phyloP scores from a whole-genome alignment of 176 grass and related monocot species.

The Miscanthus lutarioriparius region DNA sequence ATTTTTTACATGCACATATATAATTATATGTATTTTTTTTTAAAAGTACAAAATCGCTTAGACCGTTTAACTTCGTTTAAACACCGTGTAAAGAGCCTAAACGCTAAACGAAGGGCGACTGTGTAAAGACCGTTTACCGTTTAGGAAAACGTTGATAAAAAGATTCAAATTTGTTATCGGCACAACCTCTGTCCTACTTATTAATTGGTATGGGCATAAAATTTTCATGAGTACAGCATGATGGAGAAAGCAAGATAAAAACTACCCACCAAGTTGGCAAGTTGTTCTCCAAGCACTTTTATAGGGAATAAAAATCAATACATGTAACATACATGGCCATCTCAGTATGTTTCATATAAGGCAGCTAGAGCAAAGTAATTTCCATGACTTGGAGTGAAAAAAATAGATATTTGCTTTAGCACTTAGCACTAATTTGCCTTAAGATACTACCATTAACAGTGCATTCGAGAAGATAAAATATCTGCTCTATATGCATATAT shows the following conservation, averaged over 20 bases:
- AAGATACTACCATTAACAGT: not conserved
- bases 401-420: not conserved
- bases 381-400: not conserved
- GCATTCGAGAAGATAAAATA: not conserved
- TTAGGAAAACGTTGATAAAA: too few relatives aligned
- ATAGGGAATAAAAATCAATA: slow-evolving; percentile 7
- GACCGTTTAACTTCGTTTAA: too few relatives aligned
- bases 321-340: not conserved
- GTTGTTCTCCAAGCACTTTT: not conserved
- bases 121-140: too few relatives aligned
- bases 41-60: too few relatives aligned
- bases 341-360: not conserved
- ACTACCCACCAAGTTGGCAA: not conserved
- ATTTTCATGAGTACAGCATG: not conserved
- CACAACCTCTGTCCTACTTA: not conserved
- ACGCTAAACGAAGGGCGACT: too few relatives aligned
- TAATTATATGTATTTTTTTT: too few relatives aligned
- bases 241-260: not conserved
- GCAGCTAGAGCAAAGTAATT: not conserved
- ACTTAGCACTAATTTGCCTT: not conserved
- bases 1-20: too few relatives aligned
- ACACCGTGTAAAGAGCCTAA: too few relatives aligned
- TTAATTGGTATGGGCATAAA: not conserved
- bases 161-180: not conserved
- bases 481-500: not conserved